Percentiles rank a stretch among this genome's conserved stretches.
Evolutionary conservation across 306 rosid genomes (phyloP).

Genomic region (Ammopiptanthus mongolicus): DNA sequence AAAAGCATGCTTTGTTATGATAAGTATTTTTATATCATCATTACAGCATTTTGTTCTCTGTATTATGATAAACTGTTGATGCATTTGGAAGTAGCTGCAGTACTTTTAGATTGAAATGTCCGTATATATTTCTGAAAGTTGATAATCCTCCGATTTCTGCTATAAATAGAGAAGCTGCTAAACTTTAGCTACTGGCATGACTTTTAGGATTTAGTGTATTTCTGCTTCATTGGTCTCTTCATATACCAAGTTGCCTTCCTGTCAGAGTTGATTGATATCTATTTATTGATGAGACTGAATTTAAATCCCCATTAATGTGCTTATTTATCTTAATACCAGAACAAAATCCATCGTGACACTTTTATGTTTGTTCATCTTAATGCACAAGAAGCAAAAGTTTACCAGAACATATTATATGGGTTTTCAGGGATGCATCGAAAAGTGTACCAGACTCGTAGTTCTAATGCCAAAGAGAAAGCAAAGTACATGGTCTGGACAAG

Average conservation of each 20-base stretch:
- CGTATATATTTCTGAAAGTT: background rate
- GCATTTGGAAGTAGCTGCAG: background rate
- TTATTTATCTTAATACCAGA: background rate
- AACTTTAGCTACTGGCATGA: background rate
- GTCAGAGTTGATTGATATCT: background rate
- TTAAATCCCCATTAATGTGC: background rate
- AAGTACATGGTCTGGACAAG: constrained; percentile 44
- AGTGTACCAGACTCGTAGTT: constrained; percentile 33
- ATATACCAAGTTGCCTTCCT: background rate
- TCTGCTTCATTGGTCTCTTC: background rate
- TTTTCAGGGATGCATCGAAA: constrained; percentile 41
- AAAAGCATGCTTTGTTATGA: background rate
- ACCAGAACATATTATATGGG: background rate
- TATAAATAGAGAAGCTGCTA: background rate
- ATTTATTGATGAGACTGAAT: background rate
- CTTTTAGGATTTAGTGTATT: background rate
- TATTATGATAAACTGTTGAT: background rate
- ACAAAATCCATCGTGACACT: background rate
- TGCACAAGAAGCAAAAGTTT: constrained; percentile 5
- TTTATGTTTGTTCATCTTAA: constrained; percentile 3
- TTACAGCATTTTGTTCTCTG: background rate
- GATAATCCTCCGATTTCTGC: background rate
- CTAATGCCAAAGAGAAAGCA: constrained; percentile 42
- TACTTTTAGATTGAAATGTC: background rate
- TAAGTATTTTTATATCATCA: background rate